Percentiles rank a stretch among this genome's conserved stretches.
Conservation (phyloP, 1,284 basidiomycete species). For the Kalmanozyma brasiliensis region DNA sequence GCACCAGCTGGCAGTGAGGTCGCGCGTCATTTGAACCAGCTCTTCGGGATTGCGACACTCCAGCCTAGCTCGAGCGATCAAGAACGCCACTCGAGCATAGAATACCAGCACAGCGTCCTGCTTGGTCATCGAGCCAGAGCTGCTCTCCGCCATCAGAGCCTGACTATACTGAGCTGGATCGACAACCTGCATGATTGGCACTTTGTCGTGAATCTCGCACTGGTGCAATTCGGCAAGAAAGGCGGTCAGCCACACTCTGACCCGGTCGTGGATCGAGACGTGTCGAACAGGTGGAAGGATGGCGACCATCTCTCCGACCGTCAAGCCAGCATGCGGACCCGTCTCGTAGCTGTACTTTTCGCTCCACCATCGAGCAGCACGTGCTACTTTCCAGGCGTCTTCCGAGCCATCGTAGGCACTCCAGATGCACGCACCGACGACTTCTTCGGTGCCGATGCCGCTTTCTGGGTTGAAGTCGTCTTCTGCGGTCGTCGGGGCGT, state of each 20-base stretch:
- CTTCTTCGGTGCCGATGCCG: conserved; percentile 41
- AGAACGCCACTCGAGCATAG: conserved; percentile 8
- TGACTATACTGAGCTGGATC: conserved; percentile 20
- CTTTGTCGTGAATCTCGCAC: conserved; percentile 27
- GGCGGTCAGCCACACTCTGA: conserved; percentile 29
- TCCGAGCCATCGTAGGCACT: conserved; percentile 17
- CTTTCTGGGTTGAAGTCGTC: conserved; percentile 37
- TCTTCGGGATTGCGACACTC: neutral
- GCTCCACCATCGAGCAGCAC: conserved; percentile 39
- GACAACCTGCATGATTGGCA: conserved; percentile 27
- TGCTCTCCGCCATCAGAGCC: conserved; percentile 2
- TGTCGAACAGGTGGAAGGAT: conserved; percentile 38
- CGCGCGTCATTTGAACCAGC: neutral
- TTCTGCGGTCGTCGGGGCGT: conserved; percentile 8
- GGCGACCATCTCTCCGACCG: conserved; percentile 42
- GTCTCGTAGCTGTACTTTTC: conserved; percentile 37
- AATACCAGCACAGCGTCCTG: conserved; percentile 32
- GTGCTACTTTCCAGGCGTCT: conserved; percentile 18
- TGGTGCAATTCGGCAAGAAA: conserved; percentile 33
- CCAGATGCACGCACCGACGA: conserved; percentile 34
- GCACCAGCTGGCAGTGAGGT: conserved; percentile 16
- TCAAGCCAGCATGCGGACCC: conserved; percentile 26
- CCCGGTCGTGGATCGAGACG: conserved; percentile 33
- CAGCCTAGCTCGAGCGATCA: conserved; percentile 5
- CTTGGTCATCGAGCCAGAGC: conserved; percentile 2